phyloP scores from a whole-genome alignment of 441 rosid species.

The Isatis lusitanica region DNA sequence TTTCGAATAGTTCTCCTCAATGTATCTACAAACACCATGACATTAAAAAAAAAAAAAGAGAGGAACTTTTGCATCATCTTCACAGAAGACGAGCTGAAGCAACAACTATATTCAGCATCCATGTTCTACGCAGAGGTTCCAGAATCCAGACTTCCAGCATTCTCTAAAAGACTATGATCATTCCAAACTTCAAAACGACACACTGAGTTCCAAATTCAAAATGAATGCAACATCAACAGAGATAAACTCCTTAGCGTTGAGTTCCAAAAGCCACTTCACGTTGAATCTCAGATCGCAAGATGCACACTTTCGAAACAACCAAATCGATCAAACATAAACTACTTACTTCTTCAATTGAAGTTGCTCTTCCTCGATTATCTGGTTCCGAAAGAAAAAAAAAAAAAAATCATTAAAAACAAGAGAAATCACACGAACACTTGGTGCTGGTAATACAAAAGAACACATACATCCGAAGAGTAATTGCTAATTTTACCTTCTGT shows the following conservation, averaged over 20 bases:
- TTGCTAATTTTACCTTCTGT: slow-evolving; percentile 56
- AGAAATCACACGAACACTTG: background rate
- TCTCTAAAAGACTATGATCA: background rate
- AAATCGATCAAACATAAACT: background rate
- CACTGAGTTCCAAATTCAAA: background rate
- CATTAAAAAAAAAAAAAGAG: background rate
- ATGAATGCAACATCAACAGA: background rate
- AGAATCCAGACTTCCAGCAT: too few relatives aligned
- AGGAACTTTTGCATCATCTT: slow-evolving; percentile 12
- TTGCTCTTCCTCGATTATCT: slow-evolving; percentile 89
- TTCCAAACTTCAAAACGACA: background rate
- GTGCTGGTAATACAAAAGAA: background rate
- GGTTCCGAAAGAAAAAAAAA: background rate
- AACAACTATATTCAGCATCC: background rate
- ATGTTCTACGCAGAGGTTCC: background rate
- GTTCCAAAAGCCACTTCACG: too few relatives aligned
- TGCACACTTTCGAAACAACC: background rate
- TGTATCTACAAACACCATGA: slow-evolving; percentile 50
- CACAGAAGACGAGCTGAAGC: background rate
- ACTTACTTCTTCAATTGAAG: slow-evolving; percentile 82
- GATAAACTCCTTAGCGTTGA: background rate
- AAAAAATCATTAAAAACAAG: slow-evolving; percentile 14
- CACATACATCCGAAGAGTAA: background rate
- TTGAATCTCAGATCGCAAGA: slow-evolving; percentile 3
- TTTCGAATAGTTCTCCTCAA: slow-evolving; percentile 81